phyloP scores from a whole-genome alignment of 257 asterid species.

The Petrea volubilis region DNA sequence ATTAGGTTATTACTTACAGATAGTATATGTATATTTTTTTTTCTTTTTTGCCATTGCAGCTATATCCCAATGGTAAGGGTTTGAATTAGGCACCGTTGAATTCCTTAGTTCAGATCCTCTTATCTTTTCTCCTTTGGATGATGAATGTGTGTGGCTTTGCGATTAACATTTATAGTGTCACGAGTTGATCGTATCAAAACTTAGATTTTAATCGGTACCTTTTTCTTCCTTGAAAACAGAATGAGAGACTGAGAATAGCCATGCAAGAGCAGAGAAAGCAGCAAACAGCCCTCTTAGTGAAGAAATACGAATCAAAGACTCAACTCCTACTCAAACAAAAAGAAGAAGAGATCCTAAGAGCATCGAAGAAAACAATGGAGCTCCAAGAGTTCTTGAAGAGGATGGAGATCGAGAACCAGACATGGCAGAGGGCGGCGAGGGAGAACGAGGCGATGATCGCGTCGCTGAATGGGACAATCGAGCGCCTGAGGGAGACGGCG shows the following conservation, averaged over 20 bases:
- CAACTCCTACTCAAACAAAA: conserved; percentile 47
- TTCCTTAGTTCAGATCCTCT: too few species aligned
- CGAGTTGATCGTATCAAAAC: too few species aligned
- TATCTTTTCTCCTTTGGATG: too few species aligned
- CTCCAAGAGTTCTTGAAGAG: conserved; percentile 42
- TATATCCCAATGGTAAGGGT: too few species aligned
- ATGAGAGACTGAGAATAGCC: conserved; percentile 56
- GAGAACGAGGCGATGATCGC: conserved; percentile 57
- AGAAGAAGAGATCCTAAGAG: conserved; percentile 60
- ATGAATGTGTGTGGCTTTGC: too few species aligned
- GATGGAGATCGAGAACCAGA: conserved; percentile 53
- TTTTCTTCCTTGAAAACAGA: conserved; percentile 45
- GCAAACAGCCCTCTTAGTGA: conserved; percentile 39
- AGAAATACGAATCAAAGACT: conserved; percentile 48
- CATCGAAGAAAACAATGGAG: conserved; percentile 37
- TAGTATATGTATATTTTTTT: too few species aligned
- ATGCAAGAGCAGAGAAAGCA: conserved; percentile 66
- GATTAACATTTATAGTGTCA: too few species aligned
- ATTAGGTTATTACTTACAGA: too few species aligned
- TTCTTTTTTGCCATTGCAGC: too few species aligned
- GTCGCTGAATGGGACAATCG: conserved; percentile 51
- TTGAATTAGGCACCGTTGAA: too few species aligned
- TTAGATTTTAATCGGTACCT: too few species aligned
- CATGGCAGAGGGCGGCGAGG: conserved; percentile 65
- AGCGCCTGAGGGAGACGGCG: conserved; percentile 45